These are phyloP conservation scores for Mycena maculata DNA, from an alignment of 768 basidiomycete genomes.

Conservation along the genomic window DNA sequence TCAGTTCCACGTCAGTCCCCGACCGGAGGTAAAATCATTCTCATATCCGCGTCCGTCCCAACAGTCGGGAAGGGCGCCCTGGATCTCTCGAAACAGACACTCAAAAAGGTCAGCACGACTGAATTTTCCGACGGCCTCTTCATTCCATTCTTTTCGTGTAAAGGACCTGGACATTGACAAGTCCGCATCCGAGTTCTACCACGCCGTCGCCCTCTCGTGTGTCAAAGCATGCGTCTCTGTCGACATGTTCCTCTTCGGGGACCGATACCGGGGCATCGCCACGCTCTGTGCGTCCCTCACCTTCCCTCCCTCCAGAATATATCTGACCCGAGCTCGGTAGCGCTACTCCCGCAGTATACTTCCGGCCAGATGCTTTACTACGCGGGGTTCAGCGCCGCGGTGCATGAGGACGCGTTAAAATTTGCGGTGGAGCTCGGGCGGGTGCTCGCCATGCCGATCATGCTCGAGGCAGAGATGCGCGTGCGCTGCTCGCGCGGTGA, in stretches of 20 bases:
- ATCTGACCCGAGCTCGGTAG: constrained; percentile 40
- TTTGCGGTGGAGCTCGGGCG: constrained; percentile 76
- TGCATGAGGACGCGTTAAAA: constrained; percentile 65
- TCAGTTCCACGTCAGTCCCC: constrained; percentile 50
- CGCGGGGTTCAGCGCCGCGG: constrained; percentile 74
- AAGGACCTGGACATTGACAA: constrained; percentile 69
- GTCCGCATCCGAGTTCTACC: constrained; percentile 71
- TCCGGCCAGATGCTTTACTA: constrained; percentile 77
- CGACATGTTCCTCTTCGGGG: constrained; percentile 76
- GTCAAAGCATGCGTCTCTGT: constrained; percentile 73
- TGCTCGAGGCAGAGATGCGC: constrained; percentile 75
- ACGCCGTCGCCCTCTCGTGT: constrained; percentile 76
- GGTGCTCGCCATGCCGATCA: constrained; percentile 69
- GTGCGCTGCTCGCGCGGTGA: constrained; percentile 71
- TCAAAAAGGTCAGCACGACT: background rate
- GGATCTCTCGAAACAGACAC: constrained; percentile 41
- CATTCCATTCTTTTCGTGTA: background rate
- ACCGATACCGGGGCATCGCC: constrained; percentile 70
- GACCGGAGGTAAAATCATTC: constrained; percentile 73
- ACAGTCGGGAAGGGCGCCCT: constrained; percentile 70
- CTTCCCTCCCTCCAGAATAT: background rate
- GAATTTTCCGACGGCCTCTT: background rate
- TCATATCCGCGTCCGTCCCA: constrained; percentile 65
- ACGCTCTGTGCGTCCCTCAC: constrained; percentile 57
- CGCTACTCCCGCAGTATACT: constrained; percentile 73